phyloP scores from a whole-genome alignment of 352 stramenopile species.

The Phytophthora syringae region DNA sequence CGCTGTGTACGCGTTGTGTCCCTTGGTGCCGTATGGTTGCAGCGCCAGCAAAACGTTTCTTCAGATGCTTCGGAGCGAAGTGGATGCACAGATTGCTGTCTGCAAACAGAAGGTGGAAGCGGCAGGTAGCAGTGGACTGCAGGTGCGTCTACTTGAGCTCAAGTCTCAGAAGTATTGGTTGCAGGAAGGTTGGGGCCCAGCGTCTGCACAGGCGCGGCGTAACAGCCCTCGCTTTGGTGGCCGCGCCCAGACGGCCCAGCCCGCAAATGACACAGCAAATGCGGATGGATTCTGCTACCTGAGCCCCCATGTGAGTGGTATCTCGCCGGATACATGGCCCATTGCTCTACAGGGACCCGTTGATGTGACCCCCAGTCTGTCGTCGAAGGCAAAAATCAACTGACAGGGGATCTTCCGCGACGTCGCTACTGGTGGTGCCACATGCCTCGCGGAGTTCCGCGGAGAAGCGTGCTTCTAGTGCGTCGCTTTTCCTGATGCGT shows the following conservation, averaged over 20 bases:
- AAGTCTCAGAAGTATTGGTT: conserved; percentile 90
- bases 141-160: conserved; percentile 57
- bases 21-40: conserved; percentile 71
- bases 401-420: conserved; percentile 50
- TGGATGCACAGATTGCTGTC: conserved; percentile 63
- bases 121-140: conserved; percentile 21
- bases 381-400: conserved; percentile 59
- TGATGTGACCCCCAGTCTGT: conserved; percentile 63
- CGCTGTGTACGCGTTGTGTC: conserved; percentile 72
- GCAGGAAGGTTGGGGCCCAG: conserved; percentile 63
- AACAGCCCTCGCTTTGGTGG: conserved; percentile 21
- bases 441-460: conserved; percentile 33
- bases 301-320: conserved; percentile 69
- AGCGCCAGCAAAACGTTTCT: conserved; percentile 50
- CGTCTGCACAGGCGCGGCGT: conserved; percentile 3
- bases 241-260: conserved; percentile 2
- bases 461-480: conserved; percentile 42
- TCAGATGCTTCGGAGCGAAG: conserved; percentile 60
- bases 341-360: conserved; percentile 75
- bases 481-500: conserved; percentile 67
- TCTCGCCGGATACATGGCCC: conserved; percentile 78
- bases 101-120: conserved; percentile 52
- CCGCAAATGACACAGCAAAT: conserved; percentile 12
- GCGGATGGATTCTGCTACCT: conserved; percentile 48
- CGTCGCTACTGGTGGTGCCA: conserved; percentile 60